Conservation (phyloP, 306 rosid species). For the Rubus parviflorus region DNA sequence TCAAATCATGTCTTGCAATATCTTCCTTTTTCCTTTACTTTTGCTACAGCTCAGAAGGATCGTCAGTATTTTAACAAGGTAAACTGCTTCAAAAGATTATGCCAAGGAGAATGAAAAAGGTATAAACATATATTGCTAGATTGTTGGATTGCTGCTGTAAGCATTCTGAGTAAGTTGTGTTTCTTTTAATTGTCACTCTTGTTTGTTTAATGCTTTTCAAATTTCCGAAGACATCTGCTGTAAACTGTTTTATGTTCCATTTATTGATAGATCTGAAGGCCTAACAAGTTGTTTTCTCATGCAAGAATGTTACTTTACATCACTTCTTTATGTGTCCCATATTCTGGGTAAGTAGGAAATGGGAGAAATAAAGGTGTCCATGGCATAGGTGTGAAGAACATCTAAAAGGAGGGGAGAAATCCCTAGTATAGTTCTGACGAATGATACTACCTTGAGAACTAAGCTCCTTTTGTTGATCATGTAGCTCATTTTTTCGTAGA, state of each 20-base stretch:
- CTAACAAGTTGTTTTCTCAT: background rate
- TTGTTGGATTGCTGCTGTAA: constrained; percentile 63
- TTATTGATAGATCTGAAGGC: background rate
- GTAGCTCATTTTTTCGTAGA: background rate
- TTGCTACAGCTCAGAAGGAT: constrained; percentile 61
- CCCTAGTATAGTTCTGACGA: too few relatives aligned
- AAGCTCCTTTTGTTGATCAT: too few relatives aligned
- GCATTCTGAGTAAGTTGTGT: constrained; percentile 46
- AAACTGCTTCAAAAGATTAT: constrained; percentile 55
- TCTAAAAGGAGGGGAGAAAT: too few relatives aligned
- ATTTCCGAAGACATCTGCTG: background rate
- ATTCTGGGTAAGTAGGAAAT: background rate
- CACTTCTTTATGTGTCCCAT: background rate
- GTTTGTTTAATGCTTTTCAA: background rate
- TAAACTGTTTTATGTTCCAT: background rate
- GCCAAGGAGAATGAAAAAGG: constrained; percentile 29
- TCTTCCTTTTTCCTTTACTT: constrained; percentile 48
- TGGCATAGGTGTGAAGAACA: background rate
- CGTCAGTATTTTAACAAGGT: constrained; percentile 57
- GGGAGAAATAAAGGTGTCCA: background rate
- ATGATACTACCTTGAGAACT: too few relatives aligned
- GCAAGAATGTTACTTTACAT: background rate
- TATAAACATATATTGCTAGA: constrained; percentile 39
- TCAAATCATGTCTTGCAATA: constrained; percentile 7
- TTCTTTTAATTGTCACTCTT: background rate